Percentiles rank a stretch among this genome's conserved stretches.
Evolutionary conservation across 495 filamentous ascomycete genomes (phyloP).

Genomic region (Glonium stellatum): DNA sequence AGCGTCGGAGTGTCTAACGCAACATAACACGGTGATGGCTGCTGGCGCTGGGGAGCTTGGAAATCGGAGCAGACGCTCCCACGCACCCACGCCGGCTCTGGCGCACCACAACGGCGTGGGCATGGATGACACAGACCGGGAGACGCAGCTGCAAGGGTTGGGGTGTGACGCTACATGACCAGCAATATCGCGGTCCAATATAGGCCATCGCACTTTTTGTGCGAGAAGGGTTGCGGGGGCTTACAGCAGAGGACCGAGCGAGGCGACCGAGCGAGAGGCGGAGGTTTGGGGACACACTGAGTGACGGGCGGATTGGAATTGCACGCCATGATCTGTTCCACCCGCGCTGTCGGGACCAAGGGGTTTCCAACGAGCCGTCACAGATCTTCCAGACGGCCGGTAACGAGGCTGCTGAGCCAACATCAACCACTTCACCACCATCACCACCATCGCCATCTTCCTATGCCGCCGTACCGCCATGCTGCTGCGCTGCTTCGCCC

Average conservation of each 20-base stretch:
- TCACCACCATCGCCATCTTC: neutral
- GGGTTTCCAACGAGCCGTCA: neutral
- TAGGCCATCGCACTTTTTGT: neutral
- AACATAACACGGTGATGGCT: neutral
- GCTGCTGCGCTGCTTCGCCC: neutral
- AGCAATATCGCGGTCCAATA: neutral
- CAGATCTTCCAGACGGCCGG: neutral
- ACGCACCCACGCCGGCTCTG: neutral
- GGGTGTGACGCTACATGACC: neutral
- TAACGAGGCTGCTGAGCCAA: neutral
- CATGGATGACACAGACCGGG: neutral
- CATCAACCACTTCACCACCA: neutral
- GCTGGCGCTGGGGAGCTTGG: neutral
- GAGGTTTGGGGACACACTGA: neutral
- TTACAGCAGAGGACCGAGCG: neutral
- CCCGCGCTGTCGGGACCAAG: neutral
- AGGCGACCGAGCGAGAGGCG: neutral
- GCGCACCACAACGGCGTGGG: neutral
- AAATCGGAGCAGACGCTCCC: neutral
- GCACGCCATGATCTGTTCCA: neutral
- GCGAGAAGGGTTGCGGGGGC: neutral
- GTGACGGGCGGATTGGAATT: neutral
- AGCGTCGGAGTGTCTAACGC: no score
- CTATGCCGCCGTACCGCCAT: neutral
- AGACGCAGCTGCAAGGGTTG: neutral